A percentile compares a stretch with the other conserved stretches of the same genome.
These are phyloP conservation scores for Sporothrix schenckii DNA, from an alignment of 2,329 filamentous ascomycete genomes.

Conservation along the genomic window DNA sequence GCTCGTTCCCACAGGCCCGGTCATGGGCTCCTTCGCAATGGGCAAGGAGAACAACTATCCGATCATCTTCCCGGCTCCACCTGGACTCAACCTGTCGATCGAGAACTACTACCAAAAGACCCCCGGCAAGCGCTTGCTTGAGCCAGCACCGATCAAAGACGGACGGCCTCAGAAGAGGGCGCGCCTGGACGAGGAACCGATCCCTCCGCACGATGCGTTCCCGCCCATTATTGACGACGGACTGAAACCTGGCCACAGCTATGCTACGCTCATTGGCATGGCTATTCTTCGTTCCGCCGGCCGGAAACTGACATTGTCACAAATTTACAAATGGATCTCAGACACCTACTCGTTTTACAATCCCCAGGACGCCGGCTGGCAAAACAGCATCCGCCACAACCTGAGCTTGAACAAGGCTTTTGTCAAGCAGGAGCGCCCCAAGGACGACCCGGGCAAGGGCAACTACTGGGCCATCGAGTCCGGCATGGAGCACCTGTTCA, in stretches of 20 bases:
- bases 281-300: slow-evolving; percentile 85
- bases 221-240: slow-evolving; percentile 82
- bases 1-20: neutral
- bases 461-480: slow-evolving; percentile 94
- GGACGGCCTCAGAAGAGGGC: slow-evolving; percentile 67
- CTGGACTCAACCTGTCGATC: slow-evolving; percentile 54
- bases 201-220: slow-evolving; percentile 79
- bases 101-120: slow-evolving; percentile 59
- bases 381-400: slow-evolving; percentile 98
- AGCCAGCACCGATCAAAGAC: slow-evolving; percentile 73
- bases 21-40: slow-evolving; percentile 42
- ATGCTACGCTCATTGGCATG: slow-evolving; percentile 95
- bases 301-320: slow-evolving; percentile 81
- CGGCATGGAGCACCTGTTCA: slow-evolving; percentile 86
- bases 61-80: slow-evolving; percentile 53
- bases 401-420: slow-evolving; percentile 96
- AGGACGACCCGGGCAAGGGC: slow-evolving; percentile 96
- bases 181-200: slow-evolving; percentile 59
- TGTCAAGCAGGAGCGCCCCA: slow-evolving; percentile 90
- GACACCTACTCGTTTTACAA: slow-evolving; percentile 89
- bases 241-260: slow-evolving; percentile 86
- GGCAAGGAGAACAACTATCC: slow-evolving; percentile 62
- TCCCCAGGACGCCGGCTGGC: slow-evolving; percentile 85
- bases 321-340: slow-evolving; percentile 99
- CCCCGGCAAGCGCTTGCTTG: slow-evolving; percentile 66